Conservation (phyloP, 1,139 yeast genomes). For the Pichia sp. region DNA sequence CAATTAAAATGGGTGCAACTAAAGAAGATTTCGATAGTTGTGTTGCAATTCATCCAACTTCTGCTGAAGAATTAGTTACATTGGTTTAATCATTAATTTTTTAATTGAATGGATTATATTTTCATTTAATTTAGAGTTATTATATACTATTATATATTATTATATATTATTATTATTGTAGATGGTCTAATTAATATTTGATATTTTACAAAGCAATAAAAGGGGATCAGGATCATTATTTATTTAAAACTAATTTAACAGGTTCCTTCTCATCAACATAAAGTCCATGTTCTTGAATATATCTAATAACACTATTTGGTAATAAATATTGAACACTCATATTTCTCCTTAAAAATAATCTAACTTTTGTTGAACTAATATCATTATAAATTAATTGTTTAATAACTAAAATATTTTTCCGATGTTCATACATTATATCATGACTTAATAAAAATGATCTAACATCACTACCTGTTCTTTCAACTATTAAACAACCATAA, state of each 20-base stretch:
- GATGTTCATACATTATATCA: conserved; percentile 94
- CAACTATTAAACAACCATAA: conserved; percentile 93
- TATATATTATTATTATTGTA: neutral
- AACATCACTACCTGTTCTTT: conserved; percentile 94
- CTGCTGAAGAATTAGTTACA: conserved; percentile 96
- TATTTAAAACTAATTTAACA: conserved; percentile 79
- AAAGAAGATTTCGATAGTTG: conserved; percentile 89
- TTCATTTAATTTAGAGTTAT: neutral
- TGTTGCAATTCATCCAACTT: conserved; percentile 97
- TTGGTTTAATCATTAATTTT: conserved; percentile 32
- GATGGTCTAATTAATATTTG: neutral
- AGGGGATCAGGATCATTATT: conserved; percentile 7
- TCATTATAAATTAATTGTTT: conserved; percentile 95
- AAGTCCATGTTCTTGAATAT: conserved; percentile 84
- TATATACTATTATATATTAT: neutral
- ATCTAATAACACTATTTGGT: conserved; percentile 91
- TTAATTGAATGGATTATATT: neutral
- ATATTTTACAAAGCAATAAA: too few species aligned
- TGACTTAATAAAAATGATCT: conserved; percentile 84
- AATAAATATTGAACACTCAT: conserved; percentile 94
- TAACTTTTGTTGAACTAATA: conserved; percentile 88
- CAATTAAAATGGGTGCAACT: conserved; percentile 96
- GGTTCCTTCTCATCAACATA: conserved; percentile 87
- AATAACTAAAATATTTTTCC: conserved; percentile 87
- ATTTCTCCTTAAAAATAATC: conserved; percentile 85